Conservation (phyloP, 1,284 basidiomycete species). For the Sanghuangporus baumii region DNA sequence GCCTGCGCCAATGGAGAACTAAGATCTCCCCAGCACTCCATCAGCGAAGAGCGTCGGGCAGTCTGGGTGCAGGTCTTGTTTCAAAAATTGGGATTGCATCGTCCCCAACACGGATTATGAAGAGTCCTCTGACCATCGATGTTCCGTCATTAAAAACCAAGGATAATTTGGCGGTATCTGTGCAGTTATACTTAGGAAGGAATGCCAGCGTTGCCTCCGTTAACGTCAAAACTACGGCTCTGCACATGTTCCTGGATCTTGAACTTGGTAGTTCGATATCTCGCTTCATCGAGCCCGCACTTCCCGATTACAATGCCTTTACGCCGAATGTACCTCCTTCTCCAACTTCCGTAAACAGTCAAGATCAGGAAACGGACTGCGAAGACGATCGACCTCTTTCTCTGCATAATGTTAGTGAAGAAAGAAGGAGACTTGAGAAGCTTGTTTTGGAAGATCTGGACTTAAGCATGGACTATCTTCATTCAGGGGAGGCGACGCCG, state of each 20-base stretch:
- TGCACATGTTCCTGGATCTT: conserved; percentile 9
- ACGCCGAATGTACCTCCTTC: conserved; percentile 7
- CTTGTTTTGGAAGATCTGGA: conserved; percentile 52
- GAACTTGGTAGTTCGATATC: conserved; percentile 35
- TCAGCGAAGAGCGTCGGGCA: neutral
- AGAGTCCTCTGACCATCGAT: neutral
- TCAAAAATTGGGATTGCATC: conserved; percentile 14
- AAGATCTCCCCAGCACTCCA: conserved; percentile 21
- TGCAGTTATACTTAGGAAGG: neutral
- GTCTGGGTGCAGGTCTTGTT: conserved; percentile 6
- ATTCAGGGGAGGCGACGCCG: conserved; percentile 3
- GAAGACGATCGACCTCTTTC: neutral
- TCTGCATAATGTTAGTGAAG: neutral
- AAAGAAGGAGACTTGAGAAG: conserved; percentile 34
- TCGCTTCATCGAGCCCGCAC: conserved; percentile 28
- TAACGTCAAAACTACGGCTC: neutral
- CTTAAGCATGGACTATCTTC: conserved; percentile 40
- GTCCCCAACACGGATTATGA: conserved; percentile 4
- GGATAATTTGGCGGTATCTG: conserved; percentile 1
- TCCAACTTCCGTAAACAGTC: neutral
- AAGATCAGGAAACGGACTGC: neutral
- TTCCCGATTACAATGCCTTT: neutral
- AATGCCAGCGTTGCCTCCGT: neutral
- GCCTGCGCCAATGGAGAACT: conserved; percentile 57
- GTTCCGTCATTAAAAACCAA: neutral